phyloP scores from a whole-genome alignment of 2,329 filamentous ascomycete species.

The Monosporascus sp. region DNA sequence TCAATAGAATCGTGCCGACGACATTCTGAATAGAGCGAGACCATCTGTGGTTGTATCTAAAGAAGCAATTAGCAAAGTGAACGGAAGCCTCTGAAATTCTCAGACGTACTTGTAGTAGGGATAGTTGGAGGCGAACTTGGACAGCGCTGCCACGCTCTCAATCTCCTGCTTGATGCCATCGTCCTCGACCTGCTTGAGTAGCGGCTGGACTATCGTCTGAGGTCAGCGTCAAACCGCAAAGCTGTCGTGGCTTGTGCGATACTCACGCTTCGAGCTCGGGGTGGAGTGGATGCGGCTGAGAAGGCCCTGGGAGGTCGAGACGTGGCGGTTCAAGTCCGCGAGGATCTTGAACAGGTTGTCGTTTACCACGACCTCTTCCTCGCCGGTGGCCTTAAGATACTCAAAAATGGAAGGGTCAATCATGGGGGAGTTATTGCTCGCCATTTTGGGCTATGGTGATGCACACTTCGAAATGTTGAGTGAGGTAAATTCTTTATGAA shows the following conservation, averaged over 20 bases:
- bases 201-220: constrained; percentile 49
- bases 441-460: constrained; percentile 13
- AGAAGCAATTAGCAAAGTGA: background rate
- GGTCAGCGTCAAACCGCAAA: constrained; percentile 5
- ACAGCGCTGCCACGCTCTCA: constrained; percentile 63
- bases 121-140: constrained; percentile 69
- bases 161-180: constrained; percentile 68
- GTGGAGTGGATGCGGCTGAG: constrained; percentile 89
- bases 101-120: constrained; percentile 84
- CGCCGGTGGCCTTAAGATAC: constrained; percentile 80
- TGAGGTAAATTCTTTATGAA: background rate
- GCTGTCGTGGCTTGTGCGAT: background rate
- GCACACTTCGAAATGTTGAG: background rate
- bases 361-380: constrained; percentile 75
- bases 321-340: constrained; percentile 76
- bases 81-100: background rate
- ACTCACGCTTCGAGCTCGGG: constrained; percentile 52
- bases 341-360: constrained; percentile 81
- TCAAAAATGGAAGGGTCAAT: constrained; percentile 83
- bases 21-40: constrained; percentile 76
- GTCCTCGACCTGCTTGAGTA: constrained; percentile 64
- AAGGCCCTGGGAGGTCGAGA: constrained; percentile 72
- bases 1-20: constrained; percentile 51
- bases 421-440: constrained; percentile 33
- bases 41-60: constrained; percentile 79